A percentile compares a stretch with the other conserved stretches of the same genome.
Conservation (phyloP, 2,329 filamentous ascomycete genomes). For the Cordyceps farinosa region DNA sequence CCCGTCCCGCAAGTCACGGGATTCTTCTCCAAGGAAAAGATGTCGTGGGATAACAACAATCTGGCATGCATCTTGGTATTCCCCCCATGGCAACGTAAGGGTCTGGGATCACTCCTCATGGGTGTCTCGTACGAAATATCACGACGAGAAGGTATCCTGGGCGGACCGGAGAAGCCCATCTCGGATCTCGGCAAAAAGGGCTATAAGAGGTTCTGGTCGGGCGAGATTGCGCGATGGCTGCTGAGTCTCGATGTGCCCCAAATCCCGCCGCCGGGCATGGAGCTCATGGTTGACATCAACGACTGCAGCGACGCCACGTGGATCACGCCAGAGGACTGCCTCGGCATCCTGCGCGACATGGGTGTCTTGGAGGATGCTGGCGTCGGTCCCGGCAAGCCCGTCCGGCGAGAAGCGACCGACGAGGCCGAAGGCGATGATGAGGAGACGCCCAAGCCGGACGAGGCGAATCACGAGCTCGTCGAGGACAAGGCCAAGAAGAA, state of each 20-base stretch:
- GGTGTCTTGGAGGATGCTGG: conserved; percentile 60
- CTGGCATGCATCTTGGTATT: conserved; percentile 94
- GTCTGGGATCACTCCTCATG: conserved; percentile 85
- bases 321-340: conserved; percentile 80
- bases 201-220: conserved; percentile 82
- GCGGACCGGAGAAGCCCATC: conserved; percentile 91
- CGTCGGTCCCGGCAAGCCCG: conserved; percentile 40
- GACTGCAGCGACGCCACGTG: conserved; percentile 75
- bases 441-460: conserved; percentile 14
- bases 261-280: conserved; percentile 27
- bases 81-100: conserved; percentile 90
- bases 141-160: conserved; percentile 74
- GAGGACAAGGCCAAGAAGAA: conserved; percentile 30
- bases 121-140: conserved; percentile 91
- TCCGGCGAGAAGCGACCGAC: conserved; percentile 23
- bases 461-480: conserved; percentile 21
- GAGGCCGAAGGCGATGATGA: conserved; percentile 24
- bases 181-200: conserved; percentile 79
- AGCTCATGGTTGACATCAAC: conserved; percentile 60
- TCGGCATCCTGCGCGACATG: conserved; percentile 77
- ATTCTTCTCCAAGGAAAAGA: conserved; percentile 99
- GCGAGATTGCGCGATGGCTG: conserved; percentile 73
- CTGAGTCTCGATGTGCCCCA: conserved; percentile 42
- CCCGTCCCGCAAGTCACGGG: conserved; percentile 60
- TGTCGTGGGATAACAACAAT: conserved; percentile 98